Evolutionary conservation across 2,329 filamentous ascomycete species (phyloP), one percentile per base, ranked within the genome.

Genomic region (Diaporthe sp.): DNA sequence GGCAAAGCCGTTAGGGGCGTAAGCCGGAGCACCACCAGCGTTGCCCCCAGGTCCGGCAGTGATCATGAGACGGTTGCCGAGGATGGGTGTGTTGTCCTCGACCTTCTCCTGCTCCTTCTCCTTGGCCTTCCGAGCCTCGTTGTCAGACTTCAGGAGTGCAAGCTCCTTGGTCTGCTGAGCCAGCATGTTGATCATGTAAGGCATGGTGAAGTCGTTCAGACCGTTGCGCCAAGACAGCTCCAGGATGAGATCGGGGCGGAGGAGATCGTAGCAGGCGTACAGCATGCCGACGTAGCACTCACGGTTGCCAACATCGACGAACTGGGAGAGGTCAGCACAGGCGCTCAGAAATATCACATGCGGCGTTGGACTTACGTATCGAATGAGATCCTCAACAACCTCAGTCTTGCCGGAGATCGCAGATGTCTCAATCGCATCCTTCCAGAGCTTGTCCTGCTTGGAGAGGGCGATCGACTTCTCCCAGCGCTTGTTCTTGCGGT

Each of bases 221-320:
- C 95, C 95, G 83, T 98, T 90, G 80, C 97, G 96, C 97, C 97
- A 99, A 76, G 97, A 98, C 75, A 99, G 91, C 87, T 99, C 97
- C 85, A 99, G 91, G 76, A 99, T 94, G 71, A 97, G 89, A 82
- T 98, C 95, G 4, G 97, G 94, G 25, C 95, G 95, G 80, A 99
- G 96, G 77, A 99, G 93, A 76, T 98, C 97, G 86, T 99, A 98
- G 90, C 97, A 99, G 71, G 97, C 94, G 83, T 99, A 99, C 67
- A 99, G 91, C 96, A 99, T 99, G 83, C 96, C 97, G n/a, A 98
- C 97, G 84, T 98, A 99, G 90, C 97, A 99, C 85, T 99, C 97
- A 78, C 96, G 95, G 89, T 96, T 98, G 81, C 97, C 97, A 86
- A 99, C 98, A 83, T 99, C 97, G 82, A 99, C 97, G 81, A 99